Conservation (phyloP, 805 yeast species). For the Pichia membranifaciens region DNA sequence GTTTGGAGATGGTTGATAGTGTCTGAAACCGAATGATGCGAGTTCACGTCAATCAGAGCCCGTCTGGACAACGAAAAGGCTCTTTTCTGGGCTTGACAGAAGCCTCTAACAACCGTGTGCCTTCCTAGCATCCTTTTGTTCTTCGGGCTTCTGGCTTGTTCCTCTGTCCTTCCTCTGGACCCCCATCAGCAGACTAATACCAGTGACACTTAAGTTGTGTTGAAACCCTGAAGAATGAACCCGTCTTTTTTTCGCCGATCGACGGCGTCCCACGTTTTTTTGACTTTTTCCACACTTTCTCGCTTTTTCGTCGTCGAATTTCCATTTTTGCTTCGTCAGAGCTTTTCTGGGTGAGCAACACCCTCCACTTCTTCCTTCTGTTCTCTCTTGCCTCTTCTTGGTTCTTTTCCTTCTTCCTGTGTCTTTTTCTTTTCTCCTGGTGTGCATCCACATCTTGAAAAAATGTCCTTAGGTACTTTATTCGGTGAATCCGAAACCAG, state of each 20-base stretch:
- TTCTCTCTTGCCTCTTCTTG: background rate
- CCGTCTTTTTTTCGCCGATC: too few species aligned
- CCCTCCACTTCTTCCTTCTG: background rate
- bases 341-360: background rate
- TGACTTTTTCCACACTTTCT: background rate
- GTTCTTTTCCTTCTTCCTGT: background rate
- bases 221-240: background rate
- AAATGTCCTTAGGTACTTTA: conserved; percentile 33
- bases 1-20: conserved; percentile 3
- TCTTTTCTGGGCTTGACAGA: background rate
- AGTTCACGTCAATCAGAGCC: background rate
- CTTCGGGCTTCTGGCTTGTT: background rate
- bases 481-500: conserved; percentile 30
- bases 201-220: too few species aligned
- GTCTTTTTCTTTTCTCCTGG: background rate
- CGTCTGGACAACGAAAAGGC: background rate
- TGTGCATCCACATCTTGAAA: conserved; percentile 2
- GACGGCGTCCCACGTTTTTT: background rate
- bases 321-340: background rate
- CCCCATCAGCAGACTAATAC: too few species aligned
- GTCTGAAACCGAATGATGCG: conserved; percentile 3
- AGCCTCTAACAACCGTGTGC: background rate
- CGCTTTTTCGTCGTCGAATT: background rate
- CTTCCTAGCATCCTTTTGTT: background rate
- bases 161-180: too few species aligned